phyloP scores from a whole-genome alignment of 2,329 filamentous ascomycete genomes.

The Fusarium sp. region DNA sequence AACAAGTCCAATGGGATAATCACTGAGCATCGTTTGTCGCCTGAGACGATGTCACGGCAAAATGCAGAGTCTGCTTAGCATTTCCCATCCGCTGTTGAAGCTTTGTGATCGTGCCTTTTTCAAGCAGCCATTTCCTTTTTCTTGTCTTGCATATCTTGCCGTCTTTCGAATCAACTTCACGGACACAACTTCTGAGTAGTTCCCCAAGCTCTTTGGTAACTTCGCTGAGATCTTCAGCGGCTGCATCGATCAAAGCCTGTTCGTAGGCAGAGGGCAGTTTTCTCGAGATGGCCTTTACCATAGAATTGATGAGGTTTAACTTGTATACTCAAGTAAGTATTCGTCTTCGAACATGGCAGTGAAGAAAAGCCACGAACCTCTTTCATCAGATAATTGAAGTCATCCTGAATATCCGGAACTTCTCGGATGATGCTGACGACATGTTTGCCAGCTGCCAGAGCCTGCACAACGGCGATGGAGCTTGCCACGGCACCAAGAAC shows the following conservation, averaged over 20 bases:
- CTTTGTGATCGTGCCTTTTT: slow-evolving; percentile 13
- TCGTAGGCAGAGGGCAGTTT: neutral
- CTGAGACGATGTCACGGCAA: slow-evolving; percentile 4
- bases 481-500: slow-evolving; percentile 25
- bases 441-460: slow-evolving; percentile 15
- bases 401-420: slow-evolving; percentile 18
- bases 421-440: slow-evolving; percentile 9
- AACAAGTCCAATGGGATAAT: neutral
- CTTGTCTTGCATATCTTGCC: neutral
- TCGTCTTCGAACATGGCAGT: rapidly evolving
- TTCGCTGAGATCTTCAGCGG: neutral
- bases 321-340: neutral
- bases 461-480: slow-evolving; percentile 23
- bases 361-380: neutral
- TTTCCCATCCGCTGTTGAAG: slow-evolving; percentile 10
- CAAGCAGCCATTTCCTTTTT: slow-evolving; percentile 22
- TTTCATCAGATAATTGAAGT: slow-evolving; percentile 17
- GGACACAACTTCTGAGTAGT: slow-evolving; percentile 3
- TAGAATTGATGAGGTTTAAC: slow-evolving; percentile 5
- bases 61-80: slow-evolving; percentile 5
- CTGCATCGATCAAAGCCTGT: neutral
- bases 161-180: neutral
- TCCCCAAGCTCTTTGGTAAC: slow-evolving; percentile 1
- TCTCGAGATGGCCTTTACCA: neutral
- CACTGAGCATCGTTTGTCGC: neutral